Conservation (phyloP, 163 green algal genomes). For the Chlamydomonas reinhardtii region DNA sequence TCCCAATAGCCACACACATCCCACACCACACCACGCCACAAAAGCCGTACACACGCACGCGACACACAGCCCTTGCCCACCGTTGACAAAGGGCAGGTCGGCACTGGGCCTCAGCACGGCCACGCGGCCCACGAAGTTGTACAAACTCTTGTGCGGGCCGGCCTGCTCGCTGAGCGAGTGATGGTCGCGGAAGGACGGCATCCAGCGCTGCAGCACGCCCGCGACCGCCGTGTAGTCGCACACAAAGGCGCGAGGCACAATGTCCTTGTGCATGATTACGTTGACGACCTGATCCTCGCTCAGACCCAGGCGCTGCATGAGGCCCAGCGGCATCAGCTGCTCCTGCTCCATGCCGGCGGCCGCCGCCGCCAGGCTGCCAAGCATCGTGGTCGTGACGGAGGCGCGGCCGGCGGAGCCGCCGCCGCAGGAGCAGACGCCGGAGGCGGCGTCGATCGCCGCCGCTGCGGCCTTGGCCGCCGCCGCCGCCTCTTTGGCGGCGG, state of each 20-base stretch:
- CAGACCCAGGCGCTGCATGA: conserved; percentile 86
- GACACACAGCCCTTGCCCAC: background rate
- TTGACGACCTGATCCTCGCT: conserved; percentile 79
- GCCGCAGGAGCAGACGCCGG: background rate
- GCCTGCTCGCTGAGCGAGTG: conserved; percentile 59
- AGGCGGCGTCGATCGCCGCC: background rate
- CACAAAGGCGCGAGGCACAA: conserved; percentile 96
- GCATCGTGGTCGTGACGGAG: background rate
- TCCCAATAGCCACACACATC: too few species aligned
- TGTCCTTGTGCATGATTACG: conserved; percentile 96
- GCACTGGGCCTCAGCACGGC: conserved; percentile 77
- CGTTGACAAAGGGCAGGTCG: conserved; percentile 44
- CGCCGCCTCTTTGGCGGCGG: background rate
- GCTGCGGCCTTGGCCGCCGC: background rate
- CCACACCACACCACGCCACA: too few species aligned
- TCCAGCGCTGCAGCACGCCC: conserved; percentile 73
- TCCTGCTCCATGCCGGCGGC: conserved; percentile 34
- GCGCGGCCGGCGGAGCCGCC: too few species aligned
- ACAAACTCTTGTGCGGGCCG: conserved; percentile 75
- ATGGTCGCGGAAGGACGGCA: conserved; percentile 82
- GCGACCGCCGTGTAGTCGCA: conserved; percentile 96
- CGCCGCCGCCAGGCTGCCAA: background rate
- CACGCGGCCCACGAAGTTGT: conserved; percentile 90
- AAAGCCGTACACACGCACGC: too few species aligned
- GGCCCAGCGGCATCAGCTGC: conserved; percentile 16